phyloP scores from a whole-genome alignment of 2,329 filamentous ascomycete species.

The Cladosporium oxysporum region DNA sequence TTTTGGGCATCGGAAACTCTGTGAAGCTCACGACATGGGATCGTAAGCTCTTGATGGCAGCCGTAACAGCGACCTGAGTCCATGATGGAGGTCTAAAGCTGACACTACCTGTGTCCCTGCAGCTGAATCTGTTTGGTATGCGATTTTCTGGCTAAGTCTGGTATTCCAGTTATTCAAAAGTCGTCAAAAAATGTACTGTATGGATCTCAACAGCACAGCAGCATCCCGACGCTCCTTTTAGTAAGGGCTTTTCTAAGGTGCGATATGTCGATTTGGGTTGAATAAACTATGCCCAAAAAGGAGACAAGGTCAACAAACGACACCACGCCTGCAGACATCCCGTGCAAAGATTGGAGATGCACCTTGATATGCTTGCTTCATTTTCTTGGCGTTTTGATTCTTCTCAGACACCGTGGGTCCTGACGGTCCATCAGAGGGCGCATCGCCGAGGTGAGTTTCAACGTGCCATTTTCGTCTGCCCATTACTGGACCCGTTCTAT shows the following conservation, averaged over 20 bases:
- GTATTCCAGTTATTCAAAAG: background rate
- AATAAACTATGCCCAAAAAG: constrained; percentile 1
- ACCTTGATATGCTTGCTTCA: constrained; percentile 6
- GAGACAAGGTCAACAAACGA: constrained; percentile 8
- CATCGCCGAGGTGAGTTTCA: constrained; percentile 9
- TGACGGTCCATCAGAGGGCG: background rate
- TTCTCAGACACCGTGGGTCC: background rate
- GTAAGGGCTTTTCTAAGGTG: constrained; percentile 7
- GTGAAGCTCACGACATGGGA: too few relatives aligned
- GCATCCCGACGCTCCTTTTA: constrained; percentile 7
- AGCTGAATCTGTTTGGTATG: too few relatives aligned
- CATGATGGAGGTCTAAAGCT: too few relatives aligned
- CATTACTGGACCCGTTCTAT: constrained; percentile 9
- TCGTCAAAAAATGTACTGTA: constrained; percentile 9
- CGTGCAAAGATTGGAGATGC: constrained; percentile 6
- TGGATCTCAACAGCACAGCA: constrained; percentile 12
- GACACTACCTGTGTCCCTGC: too few relatives aligned
- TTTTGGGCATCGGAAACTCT: too few relatives aligned
- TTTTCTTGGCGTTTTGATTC: background rate
- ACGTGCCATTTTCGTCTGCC: constrained; percentile 13
- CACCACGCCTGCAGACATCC: constrained; percentile 8
- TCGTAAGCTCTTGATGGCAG: too few relatives aligned
- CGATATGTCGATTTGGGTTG: constrained; percentile 2
- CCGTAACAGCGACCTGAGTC: too few relatives aligned
- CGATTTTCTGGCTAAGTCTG: too few relatives aligned